These are phyloP conservation scores for Phytophthora chlamydospora DNA, from an alignment of 352 stramenopile species.

Conservation along the genomic window DNA sequence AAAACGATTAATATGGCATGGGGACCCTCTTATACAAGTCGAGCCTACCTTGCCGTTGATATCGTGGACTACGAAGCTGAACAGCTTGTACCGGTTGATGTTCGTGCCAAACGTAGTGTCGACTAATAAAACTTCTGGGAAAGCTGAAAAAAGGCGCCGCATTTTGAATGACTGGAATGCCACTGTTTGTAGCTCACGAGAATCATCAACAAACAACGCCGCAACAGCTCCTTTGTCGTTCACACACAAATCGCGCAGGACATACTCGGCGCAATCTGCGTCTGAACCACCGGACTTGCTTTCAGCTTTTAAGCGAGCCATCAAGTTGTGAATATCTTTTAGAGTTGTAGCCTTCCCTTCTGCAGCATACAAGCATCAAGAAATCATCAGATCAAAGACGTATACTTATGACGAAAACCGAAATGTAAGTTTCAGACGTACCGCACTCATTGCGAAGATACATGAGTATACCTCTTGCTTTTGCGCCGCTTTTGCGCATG, in stretches of 20 bases:
- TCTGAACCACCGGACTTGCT: background rate
- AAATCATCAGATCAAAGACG: too few species aligned
- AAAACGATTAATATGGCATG: too few species aligned
- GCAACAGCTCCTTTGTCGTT: background rate
- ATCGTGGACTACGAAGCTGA: slow-evolving; percentile 1
- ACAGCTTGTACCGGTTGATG: background rate
- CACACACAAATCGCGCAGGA: slow-evolving; percentile 1
- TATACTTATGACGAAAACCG: too few species aligned
- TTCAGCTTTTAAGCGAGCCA: background rate
- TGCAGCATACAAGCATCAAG: too few species aligned
- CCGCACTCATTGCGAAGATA: slow-evolving; percentile 1
- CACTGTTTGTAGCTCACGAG: background rate
- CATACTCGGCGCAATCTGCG: background rate
- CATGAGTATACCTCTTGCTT: slow-evolving; percentile 2
- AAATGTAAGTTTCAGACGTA: too few species aligned
- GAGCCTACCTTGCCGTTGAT: slow-evolving; percentile 1
- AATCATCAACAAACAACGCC: slow-evolving; percentile 1
- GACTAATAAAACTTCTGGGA: background rate
- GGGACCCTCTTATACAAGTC: too few species aligned
- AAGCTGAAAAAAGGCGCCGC: background rate
- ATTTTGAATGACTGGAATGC: slow-evolving; percentile 1
- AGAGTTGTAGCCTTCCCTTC: too few species aligned
- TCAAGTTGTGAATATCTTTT: slow-evolving; percentile 6
- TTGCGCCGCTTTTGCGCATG: slow-evolving; percentile 4
- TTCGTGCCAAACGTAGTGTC: background rate